A percentile compares a stretch with the other conserved stretches of the same genome.
Evolutionary conservation across 495 filamentous ascomycete genomes (phyloP).

Genomic region (Lentithecium fluviatile): DNA sequence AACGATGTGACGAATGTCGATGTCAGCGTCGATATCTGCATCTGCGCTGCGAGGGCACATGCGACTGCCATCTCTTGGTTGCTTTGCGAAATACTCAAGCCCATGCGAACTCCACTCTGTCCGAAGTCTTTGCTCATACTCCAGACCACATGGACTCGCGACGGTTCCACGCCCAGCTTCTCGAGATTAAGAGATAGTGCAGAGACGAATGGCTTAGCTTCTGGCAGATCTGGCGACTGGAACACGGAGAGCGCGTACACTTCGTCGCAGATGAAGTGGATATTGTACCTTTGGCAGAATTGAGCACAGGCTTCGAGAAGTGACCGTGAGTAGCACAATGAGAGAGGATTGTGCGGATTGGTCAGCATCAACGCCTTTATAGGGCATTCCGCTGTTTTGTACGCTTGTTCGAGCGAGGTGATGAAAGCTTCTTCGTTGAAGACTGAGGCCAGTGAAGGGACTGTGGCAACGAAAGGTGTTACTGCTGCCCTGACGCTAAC

Average conservation of each 20-base stretch:
- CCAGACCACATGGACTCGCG: constrained; percentile 28
- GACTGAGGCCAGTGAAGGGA: constrained; percentile 3
- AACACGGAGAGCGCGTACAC: constrained; percentile 38
- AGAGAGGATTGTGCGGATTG: constrained; percentile 21
- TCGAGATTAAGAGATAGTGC: constrained; percentile 18
- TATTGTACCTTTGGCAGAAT: constrained; percentile 35
- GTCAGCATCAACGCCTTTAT: constrained; percentile 16
- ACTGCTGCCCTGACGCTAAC: constrained; percentile 11
- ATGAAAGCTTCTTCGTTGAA: constrained; percentile 13
- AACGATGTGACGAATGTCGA: constrained; percentile 19
- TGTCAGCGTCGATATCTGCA: constrained; percentile 20
- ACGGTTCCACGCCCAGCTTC: constrained; percentile 9
- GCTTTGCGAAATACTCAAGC: constrained; percentile 4
- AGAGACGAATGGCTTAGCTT: constrained; percentile 4
- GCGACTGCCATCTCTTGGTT: constrained; percentile 22
- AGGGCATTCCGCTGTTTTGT: constrained; percentile 1
- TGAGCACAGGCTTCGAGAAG: constrained; percentile 31
- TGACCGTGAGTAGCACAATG: constrained; percentile 7
- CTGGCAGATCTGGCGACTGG: constrained; percentile 4
- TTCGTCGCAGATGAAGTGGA: constrained; percentile 44
- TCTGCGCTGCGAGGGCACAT: constrained; percentile 11
- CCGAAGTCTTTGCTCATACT: constrained; percentile 33
- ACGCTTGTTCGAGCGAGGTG: constrained; percentile 8
- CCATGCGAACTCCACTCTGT: constrained; percentile 25
- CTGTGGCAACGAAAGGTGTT: constrained; percentile 8